Evolutionary conservation across 306 rosid genomes (phyloP).

Genomic region (Quercus dentata): DNA sequence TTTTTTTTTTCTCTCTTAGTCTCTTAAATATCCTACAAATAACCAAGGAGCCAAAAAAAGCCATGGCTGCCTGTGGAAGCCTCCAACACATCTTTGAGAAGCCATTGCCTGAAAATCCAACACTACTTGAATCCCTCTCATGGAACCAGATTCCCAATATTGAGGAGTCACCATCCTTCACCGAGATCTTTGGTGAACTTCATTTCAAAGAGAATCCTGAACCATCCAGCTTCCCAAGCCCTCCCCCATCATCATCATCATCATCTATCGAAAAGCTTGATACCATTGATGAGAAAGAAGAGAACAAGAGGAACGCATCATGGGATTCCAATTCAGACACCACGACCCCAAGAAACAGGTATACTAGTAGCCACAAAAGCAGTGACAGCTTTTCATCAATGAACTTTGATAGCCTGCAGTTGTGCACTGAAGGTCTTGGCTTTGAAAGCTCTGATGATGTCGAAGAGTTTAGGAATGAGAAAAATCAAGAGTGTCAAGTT

Average conservation of each 20-base stretch:
- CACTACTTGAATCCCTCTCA: conserved; percentile 57
- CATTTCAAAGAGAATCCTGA: conserved; percentile 57
- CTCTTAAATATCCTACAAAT: background rate
- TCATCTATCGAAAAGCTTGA: conserved; percentile 11
- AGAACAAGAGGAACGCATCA: conserved; percentile 11
- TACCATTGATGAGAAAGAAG: conserved; percentile 4
- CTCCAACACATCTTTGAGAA: conserved; percentile 70
- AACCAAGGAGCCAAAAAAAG: conserved; percentile 7
- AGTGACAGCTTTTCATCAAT: conserved; percentile 60
- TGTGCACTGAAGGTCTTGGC: conserved; percentile 97
- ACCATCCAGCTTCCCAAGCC: background rate
- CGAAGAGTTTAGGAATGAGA: conserved; percentile 48
- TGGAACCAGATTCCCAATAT: conserved; percentile 50
- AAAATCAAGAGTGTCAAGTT: conserved; percentile 17
- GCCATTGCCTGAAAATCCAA: conserved; percentile 53
- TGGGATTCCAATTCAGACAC: conserved; percentile 18
- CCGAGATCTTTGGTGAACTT: conserved; percentile 86
- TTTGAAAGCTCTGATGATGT: conserved; percentile 83
- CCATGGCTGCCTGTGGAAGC: conserved; percentile 76
- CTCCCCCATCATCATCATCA: conserved; percentile 3
- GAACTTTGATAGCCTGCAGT: conserved; percentile 67
- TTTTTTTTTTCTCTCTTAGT: background rate
- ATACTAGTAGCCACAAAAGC: conserved; percentile 35
- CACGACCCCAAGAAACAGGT: background rate
- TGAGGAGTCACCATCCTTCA: conserved; percentile 44